These are phyloP conservation scores for Aspergillus pseudoterreus DNA, from an alignment of 2,329 filamentous ascomycete genomes.

Conservation along the genomic window DNA sequence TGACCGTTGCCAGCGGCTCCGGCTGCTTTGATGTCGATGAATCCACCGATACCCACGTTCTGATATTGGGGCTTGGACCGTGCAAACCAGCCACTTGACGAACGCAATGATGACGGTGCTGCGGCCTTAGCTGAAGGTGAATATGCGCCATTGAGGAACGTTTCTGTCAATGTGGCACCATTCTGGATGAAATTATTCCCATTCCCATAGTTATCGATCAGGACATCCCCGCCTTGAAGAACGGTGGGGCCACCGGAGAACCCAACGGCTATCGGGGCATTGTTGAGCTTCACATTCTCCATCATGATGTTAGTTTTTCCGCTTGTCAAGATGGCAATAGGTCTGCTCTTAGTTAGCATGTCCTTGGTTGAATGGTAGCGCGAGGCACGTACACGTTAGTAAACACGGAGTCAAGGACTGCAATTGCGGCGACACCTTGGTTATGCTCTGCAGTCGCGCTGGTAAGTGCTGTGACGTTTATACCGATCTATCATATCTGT, in stretches of 20 bases:
- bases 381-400: not conserved
- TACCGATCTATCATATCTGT: not conserved
- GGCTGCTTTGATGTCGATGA: slow-evolving; percentile 48
- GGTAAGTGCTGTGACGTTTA: not conserved
- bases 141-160: not conserved
- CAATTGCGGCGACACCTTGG: not conserved
- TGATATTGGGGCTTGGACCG: slow-evolving; percentile 39
- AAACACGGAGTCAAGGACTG: not conserved
- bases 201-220: not conserved
- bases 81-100: not conserved
- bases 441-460: not conserved
- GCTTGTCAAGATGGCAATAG: not conserved
- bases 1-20: slow-evolving; percentile 42
- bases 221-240: not conserved
- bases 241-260: not conserved
- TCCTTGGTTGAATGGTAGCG: not conserved
- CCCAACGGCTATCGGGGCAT: not conserved
- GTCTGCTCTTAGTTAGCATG: not conserved
- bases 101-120: not conserved
- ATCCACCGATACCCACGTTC: slow-evolving; percentile 27
- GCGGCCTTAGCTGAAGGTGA: not conserved
- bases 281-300: not conserved
- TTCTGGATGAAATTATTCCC: not conserved
- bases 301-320: slow-evolving; percentile 1
- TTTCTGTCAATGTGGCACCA: not conserved